A percentile compares a stretch with the other conserved stretches of the same genome.
phyloP scores from a whole-genome alignment of 2,329 filamentous ascomycete genomes.

The Stemphylium lycopersici region DNA sequence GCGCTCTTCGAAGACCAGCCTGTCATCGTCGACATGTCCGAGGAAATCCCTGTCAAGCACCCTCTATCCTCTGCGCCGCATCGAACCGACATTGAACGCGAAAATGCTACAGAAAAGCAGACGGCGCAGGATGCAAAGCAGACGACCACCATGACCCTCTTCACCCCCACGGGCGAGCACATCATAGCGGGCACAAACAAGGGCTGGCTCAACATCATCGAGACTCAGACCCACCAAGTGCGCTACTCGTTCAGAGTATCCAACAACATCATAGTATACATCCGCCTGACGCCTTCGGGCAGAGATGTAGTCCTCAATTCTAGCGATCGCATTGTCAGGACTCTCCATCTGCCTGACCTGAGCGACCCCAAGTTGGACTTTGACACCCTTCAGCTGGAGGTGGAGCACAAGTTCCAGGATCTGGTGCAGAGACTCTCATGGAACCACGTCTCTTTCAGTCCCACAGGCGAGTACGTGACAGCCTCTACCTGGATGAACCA shows the following conservation, averaged over 20 bases:
- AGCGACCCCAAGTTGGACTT: slow-evolving; percentile 69
- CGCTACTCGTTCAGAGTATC: slow-evolving; percentile 91
- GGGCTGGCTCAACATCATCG: slow-evolving; percentile 94
- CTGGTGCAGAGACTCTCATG: slow-evolving; percentile 93
- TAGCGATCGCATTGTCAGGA: slow-evolving; percentile 92
- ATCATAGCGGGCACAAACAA: slow-evolving; percentile 94
- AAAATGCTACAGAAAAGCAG: slow-evolving; percentile 81
- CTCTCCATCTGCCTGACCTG: slow-evolving; percentile 84
- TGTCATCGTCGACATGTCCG: slow-evolving; percentile 80
- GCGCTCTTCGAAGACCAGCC: slow-evolving; percentile 94
- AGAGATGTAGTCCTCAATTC: slow-evolving; percentile 90
- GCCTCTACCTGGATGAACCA: slow-evolving; percentile 98
- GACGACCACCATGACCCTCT: slow-evolving; percentile 90
- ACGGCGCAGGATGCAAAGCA: slow-evolving; percentile 92
- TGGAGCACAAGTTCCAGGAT: slow-evolving; percentile 98
- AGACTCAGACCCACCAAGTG: slow-evolving; percentile 77
- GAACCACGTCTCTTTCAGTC: slow-evolving; percentile 97
- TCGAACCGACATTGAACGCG: slow-evolving; percentile 71
- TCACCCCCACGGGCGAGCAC: slow-evolving; percentile 83
- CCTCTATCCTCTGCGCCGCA: slow-evolving; percentile 82
- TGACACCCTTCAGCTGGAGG: slow-evolving; percentile 84
- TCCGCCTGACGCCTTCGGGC: slow-evolving; percentile 83
- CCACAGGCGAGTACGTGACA: slow-evolving; percentile 92
- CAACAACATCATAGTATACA: slow-evolving; percentile 83
- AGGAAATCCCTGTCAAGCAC: slow-evolving; percentile 73